Evolutionary conservation across 106 monocot genomes (phyloP), one percentile per base, ranked within the genome.

Genomic region (Amphibolis antarctica): DNA sequence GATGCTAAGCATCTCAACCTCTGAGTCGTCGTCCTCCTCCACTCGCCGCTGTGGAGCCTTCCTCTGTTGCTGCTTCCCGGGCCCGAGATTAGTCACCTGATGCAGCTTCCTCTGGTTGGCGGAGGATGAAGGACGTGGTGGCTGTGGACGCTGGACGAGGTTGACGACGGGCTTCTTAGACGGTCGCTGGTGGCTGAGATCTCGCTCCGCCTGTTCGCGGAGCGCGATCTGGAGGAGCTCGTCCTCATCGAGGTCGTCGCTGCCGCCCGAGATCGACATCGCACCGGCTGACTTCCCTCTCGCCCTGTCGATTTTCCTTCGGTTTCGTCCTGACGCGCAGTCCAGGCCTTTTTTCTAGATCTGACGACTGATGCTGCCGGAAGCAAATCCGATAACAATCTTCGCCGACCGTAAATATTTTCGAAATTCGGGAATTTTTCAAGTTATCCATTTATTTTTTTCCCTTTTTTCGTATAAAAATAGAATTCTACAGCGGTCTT

Each of bases 181-280:
- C 0, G 76, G 76, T 26, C 71, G 77, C 60, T 73, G 77, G 80
- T 96, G 84, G 77, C 55, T 96, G 68, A 81, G 44, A 20, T 98
- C 82, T 18, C 96, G 58, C 70, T 87, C 52, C 30, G 86, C 80
- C 59, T 98, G 96, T 75, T 98, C 96, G 68, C 75, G 80, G 11
- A 98, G 77, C 12, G 96, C 96, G 66, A 90, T 98, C 76, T 98
- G 90, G 64, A 98, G 90, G 36, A 98, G 90, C 74, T 85, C 90
- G 74, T 96, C 94, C 70, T 98, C 90, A 62, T 98, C 93, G 53
- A 85, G 25, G 62, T 93, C 67, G 0, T 75, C 94, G 69, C 89
- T 78, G 53, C 77, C 84, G 72, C 76, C 84, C 79, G 82, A 75
- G 87, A 85, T 80, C 28, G n/a, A n/a, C 27, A 30, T 26, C 14